Base-by-base conservation (phyloP, 176 grass and related monocot genomes). In the Luzula sylvatica region DNA sequence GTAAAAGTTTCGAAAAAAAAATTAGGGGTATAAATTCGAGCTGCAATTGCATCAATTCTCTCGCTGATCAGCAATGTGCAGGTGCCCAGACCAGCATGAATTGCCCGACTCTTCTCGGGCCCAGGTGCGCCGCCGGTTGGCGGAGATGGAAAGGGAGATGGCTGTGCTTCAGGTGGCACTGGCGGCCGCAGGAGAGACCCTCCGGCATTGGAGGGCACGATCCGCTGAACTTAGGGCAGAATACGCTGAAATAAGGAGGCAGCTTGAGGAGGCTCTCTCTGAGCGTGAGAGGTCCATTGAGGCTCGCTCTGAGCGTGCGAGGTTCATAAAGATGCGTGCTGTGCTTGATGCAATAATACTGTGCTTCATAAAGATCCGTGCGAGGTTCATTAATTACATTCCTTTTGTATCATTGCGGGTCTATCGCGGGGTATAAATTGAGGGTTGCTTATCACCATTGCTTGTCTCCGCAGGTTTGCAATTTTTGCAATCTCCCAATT, bases 281-380 rank as follows among this genome's bases (percentile, higher is more conserved):
- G 26, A 55, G 25, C 27, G 52, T 29, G 52, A 55, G n/a, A 24
- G 52, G 6, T n/a, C n/a, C n/a, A n/a, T n/a, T n/a, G n/a, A n/a
- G n/a, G n/a, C n/a, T n/a, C n/a, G n/a, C n/a, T n/a, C n/a, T n/a
- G n/a, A n/a, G n/a, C n/a, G n/a, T n/a, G n/a, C n/a, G n/a, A n/a
- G n/a, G n/a, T n/a, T n/a, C n/a, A n/a, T n/a, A n/a, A n/a, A n/a
- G n/a, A n/a, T n/a, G n/a, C n/a, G n/a, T n/a, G n/a, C n/a, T n/a
- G n/a, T n/a, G n/a, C n/a, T n/a, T n/a, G n/a, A n/a, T n/a, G n/a
- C n/a, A n/a, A n/a, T n/a, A n/a, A n/a, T n/a, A n/a, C n/a, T n/a
- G n/a, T n/a, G n/a, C n/a, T n/a, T n/a, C n/a, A n/a, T n/a, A n/a
- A n/a, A n/a, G n/a, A n/a, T n/a, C n/a, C n/a, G n/a, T n/a, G n/a